Evolutionary conservation across 2,329 filamentous ascomycete species (phyloP).

Genomic region (Hypocreales sp.): DNA sequence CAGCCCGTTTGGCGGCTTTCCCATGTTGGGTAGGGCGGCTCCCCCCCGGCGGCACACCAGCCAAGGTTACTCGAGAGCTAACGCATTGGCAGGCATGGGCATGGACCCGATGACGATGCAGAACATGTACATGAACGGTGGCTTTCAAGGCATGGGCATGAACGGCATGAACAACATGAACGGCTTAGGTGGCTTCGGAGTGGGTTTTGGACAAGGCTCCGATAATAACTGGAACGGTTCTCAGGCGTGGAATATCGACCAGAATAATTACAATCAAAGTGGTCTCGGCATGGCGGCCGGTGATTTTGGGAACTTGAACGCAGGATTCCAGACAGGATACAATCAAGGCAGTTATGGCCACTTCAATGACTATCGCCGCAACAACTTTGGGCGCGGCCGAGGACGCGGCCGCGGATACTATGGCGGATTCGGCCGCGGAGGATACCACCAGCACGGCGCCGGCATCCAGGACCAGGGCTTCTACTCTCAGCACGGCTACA

Average conservation of each 20-base stretch:
- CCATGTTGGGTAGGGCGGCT: constrained; percentile 64
- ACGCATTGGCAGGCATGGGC: constrained; percentile 64
- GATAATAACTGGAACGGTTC: constrained; percentile 70
- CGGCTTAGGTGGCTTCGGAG: constrained; percentile 64
- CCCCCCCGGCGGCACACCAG: background rate
- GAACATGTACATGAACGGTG: constrained; percentile 66
- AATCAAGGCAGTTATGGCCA: constrained; percentile 75
- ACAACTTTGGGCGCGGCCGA: constrained; percentile 51
- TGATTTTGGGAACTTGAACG: constrained; percentile 69
- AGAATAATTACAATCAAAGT: constrained; percentile 86
- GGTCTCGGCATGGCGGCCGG: constrained; percentile 64
- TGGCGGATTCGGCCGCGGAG: constrained; percentile 39
- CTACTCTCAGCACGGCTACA: constrained; percentile 11
- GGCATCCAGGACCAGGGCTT: constrained; percentile 20
- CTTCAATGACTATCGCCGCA: constrained; percentile 63
- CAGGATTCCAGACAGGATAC: constrained; percentile 63
- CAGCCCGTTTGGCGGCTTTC: constrained; percentile 40
- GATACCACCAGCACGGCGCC: constrained; percentile 25
- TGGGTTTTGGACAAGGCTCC: constrained; percentile 44
- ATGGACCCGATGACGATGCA: constrained; percentile 72
- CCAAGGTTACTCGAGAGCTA: too few species aligned
- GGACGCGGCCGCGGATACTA: constrained; percentile 50
- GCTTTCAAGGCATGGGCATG: constrained; percentile 65
- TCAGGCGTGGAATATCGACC: constrained; percentile 70
- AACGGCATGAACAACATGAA: constrained; percentile 62